A percentile compares a stretch with the other conserved stretches of the same genome.
Evolutionary conservation across 495 filamentous ascomycete genomes (phyloP).

Genomic region (Gamarada debralockiae): DNA sequence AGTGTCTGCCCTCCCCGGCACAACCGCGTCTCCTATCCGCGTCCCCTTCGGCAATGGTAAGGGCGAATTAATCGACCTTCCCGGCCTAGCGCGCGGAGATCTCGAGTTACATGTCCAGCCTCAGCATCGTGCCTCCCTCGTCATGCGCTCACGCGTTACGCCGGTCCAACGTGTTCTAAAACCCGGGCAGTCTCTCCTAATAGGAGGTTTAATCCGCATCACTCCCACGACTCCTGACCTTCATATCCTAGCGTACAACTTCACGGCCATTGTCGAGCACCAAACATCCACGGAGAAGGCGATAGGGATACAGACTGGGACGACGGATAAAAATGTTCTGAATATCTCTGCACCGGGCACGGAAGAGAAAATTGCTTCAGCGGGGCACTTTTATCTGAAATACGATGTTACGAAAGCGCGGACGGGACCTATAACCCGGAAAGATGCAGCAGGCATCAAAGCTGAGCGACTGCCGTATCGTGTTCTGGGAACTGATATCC

Average conservation of each 20-base stretch:
- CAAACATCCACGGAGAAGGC: conserved; percentile 76
- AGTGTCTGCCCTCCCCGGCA: conserved; percentile 83
- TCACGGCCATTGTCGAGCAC: conserved; percentile 70
- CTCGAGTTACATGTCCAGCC: conserved; percentile 64
- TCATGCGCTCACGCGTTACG: conserved; percentile 69
- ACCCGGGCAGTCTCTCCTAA: conserved; percentile 75
- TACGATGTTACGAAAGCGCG: conserved; percentile 78
- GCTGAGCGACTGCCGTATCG: conserved; percentile 65
- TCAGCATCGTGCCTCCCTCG: conserved; percentile 58
- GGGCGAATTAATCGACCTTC: conserved; percentile 93
- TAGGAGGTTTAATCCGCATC: conserved; percentile 86
- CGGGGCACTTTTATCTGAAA: conserved; percentile 69
- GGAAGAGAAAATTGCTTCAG: conserved; percentile 53
- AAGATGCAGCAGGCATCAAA: conserved; percentile 47
- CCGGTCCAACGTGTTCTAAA: conserved; percentile 69
- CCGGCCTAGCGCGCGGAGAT: conserved; percentile 71
- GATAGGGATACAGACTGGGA: conserved; percentile 56
- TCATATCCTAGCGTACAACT: conserved; percentile 70
- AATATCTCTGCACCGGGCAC: conserved; percentile 56
- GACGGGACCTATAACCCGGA: conserved; percentile 54
- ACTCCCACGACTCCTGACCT: conserved; percentile 64
- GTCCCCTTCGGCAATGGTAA: conserved; percentile 78
- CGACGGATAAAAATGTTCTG: conserved; percentile 47
- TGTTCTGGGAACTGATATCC: conserved; percentile 73
- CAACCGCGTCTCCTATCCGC: conserved; percentile 90